Evolutionary conservation across 257 asterid genomes (phyloP).

Genomic region (Orobanche coerulescens): DNA sequence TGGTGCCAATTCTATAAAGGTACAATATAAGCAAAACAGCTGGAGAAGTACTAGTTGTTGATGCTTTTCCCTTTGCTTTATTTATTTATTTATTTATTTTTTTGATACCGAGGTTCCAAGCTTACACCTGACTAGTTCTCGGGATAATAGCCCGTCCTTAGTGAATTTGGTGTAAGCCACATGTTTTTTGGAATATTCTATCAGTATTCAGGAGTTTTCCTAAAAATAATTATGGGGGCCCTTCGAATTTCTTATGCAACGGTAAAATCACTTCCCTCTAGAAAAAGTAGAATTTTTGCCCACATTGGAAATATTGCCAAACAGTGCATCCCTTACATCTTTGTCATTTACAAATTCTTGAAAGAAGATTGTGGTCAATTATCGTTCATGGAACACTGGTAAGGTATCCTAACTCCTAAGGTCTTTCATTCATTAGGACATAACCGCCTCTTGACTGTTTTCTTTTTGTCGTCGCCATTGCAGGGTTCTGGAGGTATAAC

Average conservation of each 20-base stretch:
- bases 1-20: neutral
- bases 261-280: neutral
- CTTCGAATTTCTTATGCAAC: neutral
- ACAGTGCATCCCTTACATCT: neutral
- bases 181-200: too few relatives aligned
- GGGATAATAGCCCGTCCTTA: too few relatives aligned
- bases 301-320: neutral
- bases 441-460: neutral
- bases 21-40: neutral
- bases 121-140: too few relatives aligned
- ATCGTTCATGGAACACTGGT: too few relatives aligned
- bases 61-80: neutral
- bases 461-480: neutral
- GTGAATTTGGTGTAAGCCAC: neutral
- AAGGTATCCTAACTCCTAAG: too few relatives aligned
- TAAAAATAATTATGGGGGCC: too few relatives aligned
- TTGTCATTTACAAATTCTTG: neutral
- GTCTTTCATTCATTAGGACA: neutral
- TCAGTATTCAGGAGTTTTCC: neutral
- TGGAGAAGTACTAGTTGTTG: neutral
- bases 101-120: too few relatives aligned
- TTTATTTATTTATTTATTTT: too few relatives aligned
- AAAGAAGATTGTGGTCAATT: neutral
- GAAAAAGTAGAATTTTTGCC: neutral
- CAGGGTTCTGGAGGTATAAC: slow-evolving; percentile 54